Conservation (phyloP, 2,329 filamentous ascomycete species). For the Drechslerella dactyloides region DNA sequence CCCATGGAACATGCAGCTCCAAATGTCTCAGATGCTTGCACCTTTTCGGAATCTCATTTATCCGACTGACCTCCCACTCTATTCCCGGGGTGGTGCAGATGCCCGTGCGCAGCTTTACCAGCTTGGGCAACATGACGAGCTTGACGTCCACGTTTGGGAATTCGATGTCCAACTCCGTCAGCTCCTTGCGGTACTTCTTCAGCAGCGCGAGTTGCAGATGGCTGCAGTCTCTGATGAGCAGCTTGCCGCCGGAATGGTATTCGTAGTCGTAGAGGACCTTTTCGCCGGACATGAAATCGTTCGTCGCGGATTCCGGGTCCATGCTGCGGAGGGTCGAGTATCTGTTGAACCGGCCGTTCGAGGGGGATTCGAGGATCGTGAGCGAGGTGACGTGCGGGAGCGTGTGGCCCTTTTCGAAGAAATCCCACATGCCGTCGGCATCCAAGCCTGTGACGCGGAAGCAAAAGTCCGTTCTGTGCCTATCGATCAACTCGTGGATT, state of each 20-base stretch:
- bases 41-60: constrained; percentile 48
- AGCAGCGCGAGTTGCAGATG: constrained; percentile 44
- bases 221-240: constrained; percentile 48
- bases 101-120: constrained; percentile 48
- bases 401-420: constrained; percentile 46
- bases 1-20: constrained; percentile 45
- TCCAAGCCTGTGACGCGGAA: constrained; percentile 47
- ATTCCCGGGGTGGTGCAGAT: constrained; percentile 50
- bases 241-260: constrained; percentile 37
- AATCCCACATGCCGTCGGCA: constrained; percentile 49
- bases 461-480: constrained; percentile 36
- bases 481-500: constrained; percentile 46
- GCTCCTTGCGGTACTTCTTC: constrained; percentile 49
- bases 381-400: constrained; percentile 42
- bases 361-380: constrained; percentile 42
- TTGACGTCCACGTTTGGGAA: constrained; percentile 48
- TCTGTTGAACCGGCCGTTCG: constrained; percentile 48
- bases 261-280: constrained; percentile 48
- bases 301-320: constrained; percentile 46
- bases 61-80: constrained; percentile 49
- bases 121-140: constrained; percentile 39
- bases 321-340: constrained; percentile 45
- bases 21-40: constrained; percentile 47
- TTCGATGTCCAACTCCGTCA: constrained; percentile 48
- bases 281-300: constrained; percentile 46